Conservation (phyloP, 345 rosid species). For the Balakata baccata region DNA sequence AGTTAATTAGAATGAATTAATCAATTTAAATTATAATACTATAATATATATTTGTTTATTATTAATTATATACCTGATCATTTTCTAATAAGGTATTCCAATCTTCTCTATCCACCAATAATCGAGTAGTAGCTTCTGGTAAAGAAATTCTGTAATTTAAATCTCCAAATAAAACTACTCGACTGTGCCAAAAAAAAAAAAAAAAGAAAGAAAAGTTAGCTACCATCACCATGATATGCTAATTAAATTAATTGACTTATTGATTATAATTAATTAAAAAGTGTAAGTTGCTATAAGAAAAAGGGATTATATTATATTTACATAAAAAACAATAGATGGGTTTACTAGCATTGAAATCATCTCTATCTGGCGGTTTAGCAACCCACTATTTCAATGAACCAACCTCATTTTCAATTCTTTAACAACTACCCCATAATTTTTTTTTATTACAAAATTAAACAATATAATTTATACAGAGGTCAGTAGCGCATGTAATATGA, state of each 20-base stretch:
- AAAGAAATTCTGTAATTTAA: constrained; percentile 75
- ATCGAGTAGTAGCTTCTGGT: constrained; percentile 53
- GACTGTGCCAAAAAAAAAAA: constrained; percentile 35
- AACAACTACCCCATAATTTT: constrained; percentile 18
- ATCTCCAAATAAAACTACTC: constrained; percentile 68
- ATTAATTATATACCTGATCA: constrained; percentile 53
- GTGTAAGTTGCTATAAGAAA: constrained; percentile 24
- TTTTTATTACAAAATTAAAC: not conserved
- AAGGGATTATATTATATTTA: not conserved
- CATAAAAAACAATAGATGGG: not conserved
- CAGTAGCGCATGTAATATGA: not conserved
- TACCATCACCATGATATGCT: constrained; percentile 22
- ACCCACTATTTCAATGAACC: constrained; percentile 14
- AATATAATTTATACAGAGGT: no score
- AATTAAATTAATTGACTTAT: not conserved
- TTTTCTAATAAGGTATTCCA: constrained; percentile 57
- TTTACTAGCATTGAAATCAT: constrained; percentile 11
- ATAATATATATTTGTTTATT: not conserved
- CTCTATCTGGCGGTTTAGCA: constrained; percentile 10
- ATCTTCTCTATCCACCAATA: constrained; percentile 50
- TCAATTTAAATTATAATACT: not conserved
- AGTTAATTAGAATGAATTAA: not conserved
- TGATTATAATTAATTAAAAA: constrained; percentile 10
- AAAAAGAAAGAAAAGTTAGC: constrained; percentile 13
- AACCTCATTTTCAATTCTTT: not conserved